phyloP scores from a whole-genome alignment of 495 filamentous ascomycete species.

The Staphylotrichum longicolle region DNA sequence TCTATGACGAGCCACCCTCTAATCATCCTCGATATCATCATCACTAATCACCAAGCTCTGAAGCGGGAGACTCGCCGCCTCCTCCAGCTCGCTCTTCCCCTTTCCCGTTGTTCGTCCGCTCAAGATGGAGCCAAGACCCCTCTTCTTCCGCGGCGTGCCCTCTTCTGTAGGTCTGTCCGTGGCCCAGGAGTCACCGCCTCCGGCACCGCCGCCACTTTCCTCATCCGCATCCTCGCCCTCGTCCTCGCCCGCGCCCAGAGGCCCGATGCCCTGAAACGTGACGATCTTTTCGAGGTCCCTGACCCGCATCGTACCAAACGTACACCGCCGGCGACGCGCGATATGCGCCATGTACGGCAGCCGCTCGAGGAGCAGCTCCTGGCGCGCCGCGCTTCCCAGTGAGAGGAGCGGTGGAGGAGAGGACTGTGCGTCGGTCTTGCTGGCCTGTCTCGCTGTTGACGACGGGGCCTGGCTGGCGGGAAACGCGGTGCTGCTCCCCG shows the following conservation, averaged over 20 bases:
- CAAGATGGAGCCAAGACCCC: conserved; percentile 30
- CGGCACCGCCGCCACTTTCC: conserved; percentile 19
- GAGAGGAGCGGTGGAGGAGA: conserved; percentile 41
- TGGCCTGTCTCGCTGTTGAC: neutral
- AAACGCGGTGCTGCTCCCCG: conserved; percentile 1
- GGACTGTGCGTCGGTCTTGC: conserved; percentile 9
- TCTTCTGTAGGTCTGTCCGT: conserved; percentile 57
- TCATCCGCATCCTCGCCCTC: conserved; percentile 50
- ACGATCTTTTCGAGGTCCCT: conserved; percentile 68
- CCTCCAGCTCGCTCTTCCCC: conserved; percentile 22
- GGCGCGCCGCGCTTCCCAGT: conserved; percentile 60
- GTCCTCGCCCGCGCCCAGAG: conserved; percentile 34
- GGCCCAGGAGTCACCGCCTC: conserved; percentile 49
- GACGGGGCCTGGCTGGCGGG: conserved; percentile 9
- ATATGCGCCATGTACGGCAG: conserved; percentile 82
- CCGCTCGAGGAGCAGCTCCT: conserved; percentile 75
- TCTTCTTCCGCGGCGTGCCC: conserved; percentile 35
- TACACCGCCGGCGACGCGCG: conserved; percentile 37
- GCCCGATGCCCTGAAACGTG: conserved; percentile 56
- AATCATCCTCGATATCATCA: conserved; percentile 94
- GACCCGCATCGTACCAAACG: conserved; percentile 28
- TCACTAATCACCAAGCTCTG: conserved; percentile 78
- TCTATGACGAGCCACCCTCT: conserved; percentile 14
- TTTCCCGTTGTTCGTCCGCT: conserved; percentile 11
- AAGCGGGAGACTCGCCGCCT: conserved; percentile 43